These are phyloP conservation scores for Penicillium coprophilum DNA, from an alignment of 495 filamentous ascomycete species.

Conservation along the genomic window DNA sequence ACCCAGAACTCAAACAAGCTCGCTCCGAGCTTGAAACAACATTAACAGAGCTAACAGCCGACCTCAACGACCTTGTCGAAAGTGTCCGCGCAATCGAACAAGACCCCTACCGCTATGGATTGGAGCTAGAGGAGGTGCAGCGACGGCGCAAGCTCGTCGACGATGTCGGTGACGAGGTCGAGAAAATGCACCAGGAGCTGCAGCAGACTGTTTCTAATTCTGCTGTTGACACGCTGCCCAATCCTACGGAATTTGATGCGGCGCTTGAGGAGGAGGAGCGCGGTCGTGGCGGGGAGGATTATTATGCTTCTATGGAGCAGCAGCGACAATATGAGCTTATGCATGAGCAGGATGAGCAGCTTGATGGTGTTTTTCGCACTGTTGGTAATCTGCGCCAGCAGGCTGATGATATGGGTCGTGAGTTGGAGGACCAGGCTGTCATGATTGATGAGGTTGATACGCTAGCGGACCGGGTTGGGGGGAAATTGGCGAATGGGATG, in stretches of 20 bases:
- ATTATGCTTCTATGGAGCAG: constrained; percentile 84
- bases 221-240: constrained; percentile 54
- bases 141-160: constrained; percentile 80
- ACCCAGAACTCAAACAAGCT: constrained; percentile 84
- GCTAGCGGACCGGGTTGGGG: constrained; percentile 81
- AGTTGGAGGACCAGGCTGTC: constrained; percentile 88
- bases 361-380: constrained; percentile 89
- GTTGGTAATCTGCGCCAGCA: constrained; percentile 86
- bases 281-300: constrained; percentile 55
- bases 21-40: constrained; percentile 77
- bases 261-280: constrained; percentile 35
- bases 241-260: constrained; percentile 67
- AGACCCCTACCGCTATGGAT: constrained; percentile 85
- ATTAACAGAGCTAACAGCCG: constrained; percentile 73
- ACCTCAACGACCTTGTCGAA: constrained; percentile 85
- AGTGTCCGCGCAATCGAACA: constrained; percentile 85
- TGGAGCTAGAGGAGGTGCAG: constrained; percentile 79
- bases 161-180: constrained; percentile 83
- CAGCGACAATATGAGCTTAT: constrained; percentile 88
- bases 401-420: constrained; percentile 91
- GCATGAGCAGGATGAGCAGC: constrained; percentile 89
- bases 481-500: constrained; percentile 80
- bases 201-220: constrained; percentile 48
- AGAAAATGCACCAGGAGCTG: constrained; percentile 85
- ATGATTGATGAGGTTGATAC: constrained; percentile 78